These are phyloP conservation scores for Zopfia rhizophila DNA, from an alignment of 2,329 filamentous ascomycete species.

Conservation along the genomic window DNA sequence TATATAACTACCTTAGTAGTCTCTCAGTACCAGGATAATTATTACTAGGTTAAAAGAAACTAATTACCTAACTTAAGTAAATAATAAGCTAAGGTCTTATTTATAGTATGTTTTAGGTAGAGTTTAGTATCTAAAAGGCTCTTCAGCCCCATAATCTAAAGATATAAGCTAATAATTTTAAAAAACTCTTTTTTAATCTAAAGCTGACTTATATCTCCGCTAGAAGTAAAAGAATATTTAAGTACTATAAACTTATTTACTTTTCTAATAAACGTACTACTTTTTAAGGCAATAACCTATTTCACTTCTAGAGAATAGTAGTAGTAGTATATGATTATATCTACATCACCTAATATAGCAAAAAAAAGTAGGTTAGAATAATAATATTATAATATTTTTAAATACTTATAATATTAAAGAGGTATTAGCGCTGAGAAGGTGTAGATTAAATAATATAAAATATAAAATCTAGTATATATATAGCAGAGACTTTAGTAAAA, in stretches of 20 bases:
- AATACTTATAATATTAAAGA: too few species aligned
- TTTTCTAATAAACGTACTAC: constrained; percentile 25
- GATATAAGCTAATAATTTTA: constrained; percentile 3
- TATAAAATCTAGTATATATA: too few species aligned
- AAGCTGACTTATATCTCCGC: constrained; percentile 7
- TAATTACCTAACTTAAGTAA: too few species aligned
- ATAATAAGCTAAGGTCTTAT: constrained; percentile 23
- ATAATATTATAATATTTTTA: too few species aligned
- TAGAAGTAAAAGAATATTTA: constrained; percentile 9
- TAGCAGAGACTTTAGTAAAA: too few species aligned
- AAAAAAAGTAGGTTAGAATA: too few species aligned
- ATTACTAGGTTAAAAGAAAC: too few species aligned
- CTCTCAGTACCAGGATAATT: constrained; percentile 14
- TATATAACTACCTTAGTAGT: constrained; percentile 21
- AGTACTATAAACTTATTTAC: constrained; percentile 30
- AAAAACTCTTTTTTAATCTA: constrained; percentile 6
- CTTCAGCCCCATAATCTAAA: neutral
- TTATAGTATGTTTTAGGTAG: constrained; percentile 24
- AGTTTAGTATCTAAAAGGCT: constrained; percentile 18
- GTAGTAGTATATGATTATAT: too few species aligned
- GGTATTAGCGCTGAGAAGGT: too few species aligned
- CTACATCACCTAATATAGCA: too few species aligned
- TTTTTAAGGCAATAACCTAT: constrained; percentile 6
- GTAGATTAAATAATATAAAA: too few species aligned
- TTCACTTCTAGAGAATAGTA: constrained; percentile 7